Evolutionary conservation across 1,139 yeast genomes (phyloP).

Genomic region (Debaryomyces fabryi): DNA sequence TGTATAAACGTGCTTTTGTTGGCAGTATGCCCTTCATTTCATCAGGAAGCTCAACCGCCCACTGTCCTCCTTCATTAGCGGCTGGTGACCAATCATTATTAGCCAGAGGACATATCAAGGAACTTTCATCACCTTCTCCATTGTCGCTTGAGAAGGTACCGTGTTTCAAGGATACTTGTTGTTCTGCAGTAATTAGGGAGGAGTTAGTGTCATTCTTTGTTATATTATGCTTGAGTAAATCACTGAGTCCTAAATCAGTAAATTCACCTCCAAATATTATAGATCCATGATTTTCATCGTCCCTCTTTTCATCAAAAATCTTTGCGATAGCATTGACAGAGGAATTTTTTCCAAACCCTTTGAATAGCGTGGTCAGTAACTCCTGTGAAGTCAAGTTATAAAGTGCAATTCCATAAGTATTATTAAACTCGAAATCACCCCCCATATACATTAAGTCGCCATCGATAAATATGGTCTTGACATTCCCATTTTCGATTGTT

Average conservation of each 20-base stretch:
- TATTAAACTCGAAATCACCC: conserved; percentile 65
- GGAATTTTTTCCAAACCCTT: conserved; percentile 72
- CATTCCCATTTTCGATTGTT: conserved; percentile 48
- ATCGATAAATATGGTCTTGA: conserved; percentile 52
- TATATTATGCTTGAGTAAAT: conserved; percentile 41
- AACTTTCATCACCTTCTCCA: conserved; percentile 40
- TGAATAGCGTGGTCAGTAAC: conserved; percentile 62
- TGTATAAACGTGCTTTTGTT: conserved; percentile 71
- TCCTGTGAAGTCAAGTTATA: conserved; percentile 55
- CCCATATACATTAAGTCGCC: conserved; percentile 69
- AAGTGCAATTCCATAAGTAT: conserved; percentile 64
- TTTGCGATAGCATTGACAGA: conserved; percentile 65
- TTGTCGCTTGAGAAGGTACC: conserved; percentile 63
- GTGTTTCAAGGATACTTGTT: conserved; percentile 62
- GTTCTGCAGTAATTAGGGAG: conserved; percentile 59
- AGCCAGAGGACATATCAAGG: conserved; percentile 60
- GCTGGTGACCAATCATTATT: conserved; percentile 58
- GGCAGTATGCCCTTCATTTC: conserved; percentile 60
- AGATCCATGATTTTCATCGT: conserved; percentile 32
- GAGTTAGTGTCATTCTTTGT: conserved; percentile 31
- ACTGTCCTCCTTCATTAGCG: conserved; percentile 59
- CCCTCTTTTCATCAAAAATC: conserved; percentile 39
- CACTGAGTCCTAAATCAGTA: conserved; percentile 58
- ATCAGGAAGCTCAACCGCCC: conserved; percentile 65
- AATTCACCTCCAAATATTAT: conserved; percentile 84